Conservation (phyloP, 1,284 basidiomycete genomes). For the Papiliotrema laurentii region DNA sequence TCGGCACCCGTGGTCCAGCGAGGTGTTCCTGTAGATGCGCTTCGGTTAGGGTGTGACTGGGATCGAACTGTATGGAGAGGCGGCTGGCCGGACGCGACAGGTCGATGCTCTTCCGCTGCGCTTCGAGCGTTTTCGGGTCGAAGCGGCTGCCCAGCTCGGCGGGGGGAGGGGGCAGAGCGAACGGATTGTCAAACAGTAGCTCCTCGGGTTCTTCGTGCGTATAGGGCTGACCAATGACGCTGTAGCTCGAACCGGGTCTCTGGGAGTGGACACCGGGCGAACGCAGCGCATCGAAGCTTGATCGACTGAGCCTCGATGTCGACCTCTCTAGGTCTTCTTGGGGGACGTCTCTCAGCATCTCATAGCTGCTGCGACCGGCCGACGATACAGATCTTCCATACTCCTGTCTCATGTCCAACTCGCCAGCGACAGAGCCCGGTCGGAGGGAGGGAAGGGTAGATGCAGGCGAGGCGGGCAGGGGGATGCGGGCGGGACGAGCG, state of each 20-base stretch:
- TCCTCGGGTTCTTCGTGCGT: slow-evolving; percentile 10
- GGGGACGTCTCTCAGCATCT: not conserved
- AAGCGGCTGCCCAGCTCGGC: slow-evolving; percentile 34
- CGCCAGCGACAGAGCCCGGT: no score
- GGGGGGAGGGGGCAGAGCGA: slow-evolving; percentile 40
- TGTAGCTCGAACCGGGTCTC: not conserved
- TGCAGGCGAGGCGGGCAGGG: not conserved
- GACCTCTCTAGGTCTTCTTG: not conserved
- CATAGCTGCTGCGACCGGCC: not conserved
- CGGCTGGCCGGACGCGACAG: not conserved
- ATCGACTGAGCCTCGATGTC: not conserved
- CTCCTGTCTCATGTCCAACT: no score
- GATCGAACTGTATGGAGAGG: not conserved
- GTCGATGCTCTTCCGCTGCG: slow-evolving; percentile 12
- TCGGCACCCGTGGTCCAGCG: not conserved
- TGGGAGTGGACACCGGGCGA: not conserved
- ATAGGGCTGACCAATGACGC: not conserved
- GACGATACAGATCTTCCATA: no score
- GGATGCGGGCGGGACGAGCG: not conserved
- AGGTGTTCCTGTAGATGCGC: not conserved
- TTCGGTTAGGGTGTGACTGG: not conserved
- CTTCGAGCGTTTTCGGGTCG: slow-evolving; percentile 34
- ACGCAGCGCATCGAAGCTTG: not conserved
- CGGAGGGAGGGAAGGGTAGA: not conserved
- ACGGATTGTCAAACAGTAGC: slow-evolving; percentile 30